Conservation (phyloP, 176 grass and related monocot genomes). For the Juncus inflexus region DNA sequence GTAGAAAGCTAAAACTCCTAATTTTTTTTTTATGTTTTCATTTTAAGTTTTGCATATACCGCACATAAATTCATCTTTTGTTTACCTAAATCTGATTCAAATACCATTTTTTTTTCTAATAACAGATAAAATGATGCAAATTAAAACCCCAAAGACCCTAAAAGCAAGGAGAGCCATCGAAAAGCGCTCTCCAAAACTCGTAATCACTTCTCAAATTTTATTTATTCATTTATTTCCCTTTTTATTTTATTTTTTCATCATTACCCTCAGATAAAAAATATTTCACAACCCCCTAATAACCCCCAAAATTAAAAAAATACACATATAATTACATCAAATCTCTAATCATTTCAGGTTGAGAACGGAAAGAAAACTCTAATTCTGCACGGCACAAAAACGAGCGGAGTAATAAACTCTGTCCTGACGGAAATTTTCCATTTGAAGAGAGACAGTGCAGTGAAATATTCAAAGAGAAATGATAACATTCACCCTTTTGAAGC, state of each 20-base stretch:
- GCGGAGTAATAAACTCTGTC: conserved; percentile 56
- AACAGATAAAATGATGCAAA: conserved; percentile 41
- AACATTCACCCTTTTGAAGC: conserved; percentile 92
- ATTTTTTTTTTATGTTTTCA: no score
- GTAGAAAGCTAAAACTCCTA: no score
- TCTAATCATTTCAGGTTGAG: conserved; percentile 58
- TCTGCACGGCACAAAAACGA: conserved; percentile 88
- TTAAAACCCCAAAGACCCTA: conserved; percentile 55
- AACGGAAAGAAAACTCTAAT: conserved; percentile 81
- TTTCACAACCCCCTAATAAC: no score
- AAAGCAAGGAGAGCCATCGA: conserved; percentile 63
- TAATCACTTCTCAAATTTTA: conserved; percentile 28
- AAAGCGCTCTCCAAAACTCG: conserved; percentile 74
- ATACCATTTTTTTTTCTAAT: not conserved
- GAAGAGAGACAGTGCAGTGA: conserved; percentile 74
- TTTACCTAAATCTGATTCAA: not conserved
- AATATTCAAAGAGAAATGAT: conserved; percentile 83
- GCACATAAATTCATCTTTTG: no score
- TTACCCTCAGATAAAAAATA: not conserved
- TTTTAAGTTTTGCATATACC: no score
- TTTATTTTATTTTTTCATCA: not conserved
- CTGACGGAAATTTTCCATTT: conserved; percentile 70
- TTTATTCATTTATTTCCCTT: not conserved
- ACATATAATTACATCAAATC: no score
- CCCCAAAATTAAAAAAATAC: no score